These are phyloP conservation scores for Wallacemonas sp. DNA, from an alignment of 208 protist genomes.

Conservation along the genomic window DNA sequence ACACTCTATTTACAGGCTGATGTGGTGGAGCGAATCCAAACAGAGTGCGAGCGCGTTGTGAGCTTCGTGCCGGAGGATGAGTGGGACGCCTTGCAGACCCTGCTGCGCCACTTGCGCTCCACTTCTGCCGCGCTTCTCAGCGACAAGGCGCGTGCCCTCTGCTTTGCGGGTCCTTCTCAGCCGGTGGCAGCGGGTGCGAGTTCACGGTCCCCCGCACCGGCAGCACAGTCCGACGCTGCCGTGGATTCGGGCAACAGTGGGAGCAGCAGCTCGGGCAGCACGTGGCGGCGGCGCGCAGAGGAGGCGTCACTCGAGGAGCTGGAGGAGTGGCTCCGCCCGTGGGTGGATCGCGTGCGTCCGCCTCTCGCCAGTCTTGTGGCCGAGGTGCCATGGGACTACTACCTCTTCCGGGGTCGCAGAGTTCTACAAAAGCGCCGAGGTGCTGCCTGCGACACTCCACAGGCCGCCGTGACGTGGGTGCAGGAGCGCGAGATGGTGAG, in stretches of 20 bases:
- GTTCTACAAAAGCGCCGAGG: not conserved
- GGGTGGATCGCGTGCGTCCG: conserved; percentile 13
- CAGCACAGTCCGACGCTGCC: too few species aligned
- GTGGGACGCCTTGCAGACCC: conserved; percentile 35
- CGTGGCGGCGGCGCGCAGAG: not conserved
- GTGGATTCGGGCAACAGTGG: too few species aligned
- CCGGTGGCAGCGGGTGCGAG: conserved; percentile 18
- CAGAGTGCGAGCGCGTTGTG: conserved; percentile 78
- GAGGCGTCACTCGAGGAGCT: conserved; percentile 31
- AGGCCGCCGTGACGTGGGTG: conserved; percentile 35
- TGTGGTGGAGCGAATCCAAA: conserved; percentile 44
- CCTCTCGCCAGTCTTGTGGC: conserved; percentile 24
- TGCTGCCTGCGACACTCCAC: conserved; percentile 9
- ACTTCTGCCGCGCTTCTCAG: conserved; percentile 30
- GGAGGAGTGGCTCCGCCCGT: conserved; percentile 63
- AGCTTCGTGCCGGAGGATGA: conserved; percentile 46
- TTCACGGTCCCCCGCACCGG: not conserved
- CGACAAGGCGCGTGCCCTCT: conserved; percentile 30
- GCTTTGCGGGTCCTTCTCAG: conserved; percentile 23
- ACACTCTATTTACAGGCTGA: conserved; percentile 50
- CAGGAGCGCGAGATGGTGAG: conserved; percentile 34
- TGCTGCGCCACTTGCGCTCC: conserved; percentile 28
- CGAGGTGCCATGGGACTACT: conserved; percentile 83
- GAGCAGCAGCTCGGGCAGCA: not conserved
- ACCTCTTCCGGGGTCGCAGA: conserved; percentile 50